Percentiles rank a stretch among this genome's conserved stretches.
Conservation (phyloP, 2,329 filamentous ascomycete genomes). For the Monilinia vaccinii-corymbosi region DNA sequence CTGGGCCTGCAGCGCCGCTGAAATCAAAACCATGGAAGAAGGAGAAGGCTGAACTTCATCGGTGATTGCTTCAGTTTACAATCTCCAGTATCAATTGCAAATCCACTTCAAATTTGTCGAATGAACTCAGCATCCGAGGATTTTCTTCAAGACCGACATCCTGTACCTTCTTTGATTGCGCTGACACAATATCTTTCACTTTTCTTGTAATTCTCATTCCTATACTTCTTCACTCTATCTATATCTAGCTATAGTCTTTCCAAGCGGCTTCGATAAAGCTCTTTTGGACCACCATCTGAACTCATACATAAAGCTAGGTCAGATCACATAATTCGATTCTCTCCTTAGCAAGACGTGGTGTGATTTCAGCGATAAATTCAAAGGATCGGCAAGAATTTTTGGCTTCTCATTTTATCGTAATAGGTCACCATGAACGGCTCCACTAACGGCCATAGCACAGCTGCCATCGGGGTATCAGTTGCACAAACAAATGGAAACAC, state of each 20-base stretch:
- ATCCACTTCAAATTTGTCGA: not conserved
- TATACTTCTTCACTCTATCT: not conserved
- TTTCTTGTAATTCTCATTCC: slow-evolving; percentile 1
- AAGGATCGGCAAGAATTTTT: not conserved
- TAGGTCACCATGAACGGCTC: slow-evolving; percentile 23
- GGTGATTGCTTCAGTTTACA: not conserved
- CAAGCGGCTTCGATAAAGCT: slow-evolving; percentile 5
- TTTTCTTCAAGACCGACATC: not conserved
- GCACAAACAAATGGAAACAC: slow-evolving; percentile 33
- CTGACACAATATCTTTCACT: not conserved
- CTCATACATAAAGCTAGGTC: not conserved
- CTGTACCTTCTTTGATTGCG: slow-evolving; percentile 1
- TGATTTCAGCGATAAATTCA: not conserved
- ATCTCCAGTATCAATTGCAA: not conserved
- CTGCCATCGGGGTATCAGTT: slow-evolving; percentile 9
- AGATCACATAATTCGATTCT: not conserved
- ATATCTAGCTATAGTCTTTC: too few species aligned
- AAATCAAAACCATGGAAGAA: not conserved
- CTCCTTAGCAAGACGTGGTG: not conserved
- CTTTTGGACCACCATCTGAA: not conserved
- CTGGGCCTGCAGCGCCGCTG: not conserved
- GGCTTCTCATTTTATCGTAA: not conserved
- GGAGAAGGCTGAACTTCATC: not conserved
- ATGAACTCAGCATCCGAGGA: not conserved
- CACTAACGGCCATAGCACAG: slow-evolving; percentile 17